Evolutionary conservation across 148 eudicot genomes (phyloP), one percentile per base, ranked within the genome.

Genomic region (Amaranthus hypochondriacus): DNA sequence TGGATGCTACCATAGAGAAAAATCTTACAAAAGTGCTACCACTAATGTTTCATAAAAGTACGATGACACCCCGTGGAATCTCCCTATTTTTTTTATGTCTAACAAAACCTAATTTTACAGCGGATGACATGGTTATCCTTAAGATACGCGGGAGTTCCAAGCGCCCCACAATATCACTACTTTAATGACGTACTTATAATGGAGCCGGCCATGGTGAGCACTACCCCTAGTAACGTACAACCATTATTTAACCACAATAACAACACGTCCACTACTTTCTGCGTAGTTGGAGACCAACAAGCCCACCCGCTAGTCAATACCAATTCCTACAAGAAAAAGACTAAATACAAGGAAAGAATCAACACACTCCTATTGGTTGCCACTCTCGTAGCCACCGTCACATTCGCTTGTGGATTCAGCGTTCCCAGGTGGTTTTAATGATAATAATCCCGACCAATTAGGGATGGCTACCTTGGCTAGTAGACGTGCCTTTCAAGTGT

Each of bases 381-480:
- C 14, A 75, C 69, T 49, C 74, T 81, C 9, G 78, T 75, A 13
- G 73, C 79, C 56, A 81, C 84, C 11, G 79, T 81, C 10, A 75
- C 84, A n/a, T 81, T 65, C 11, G 79, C 84, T 7, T 63, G 78
- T 2, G 84, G 81, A 53, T 73, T 77, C 51, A 74, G 75, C 15
- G 72, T 77, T 77, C 49, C 81, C 84, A 0, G 80, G 83, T 49
- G 80, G 77, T 9, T 62, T 63, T 64, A 69, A 56, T 63, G 69
- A 78, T 73, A 10, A 64, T 3, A 2, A 54, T 9, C 73, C 77
- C 5, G 5, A 61, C 9, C 10, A 11, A 18, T 18, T 18, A 73
- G 81, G 78, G 4, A 49, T 69, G 71, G 81, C 84, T 2, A 71
- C 69, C 53, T 43, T 83, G 4, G 76, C 56, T 10, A 71, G 71